Evolutionary conservation across 2,329 filamentous ascomycete genomes (phyloP), one percentile per base, ranked within the genome.

Genomic region (Uncinocarpus reesii): DNA sequence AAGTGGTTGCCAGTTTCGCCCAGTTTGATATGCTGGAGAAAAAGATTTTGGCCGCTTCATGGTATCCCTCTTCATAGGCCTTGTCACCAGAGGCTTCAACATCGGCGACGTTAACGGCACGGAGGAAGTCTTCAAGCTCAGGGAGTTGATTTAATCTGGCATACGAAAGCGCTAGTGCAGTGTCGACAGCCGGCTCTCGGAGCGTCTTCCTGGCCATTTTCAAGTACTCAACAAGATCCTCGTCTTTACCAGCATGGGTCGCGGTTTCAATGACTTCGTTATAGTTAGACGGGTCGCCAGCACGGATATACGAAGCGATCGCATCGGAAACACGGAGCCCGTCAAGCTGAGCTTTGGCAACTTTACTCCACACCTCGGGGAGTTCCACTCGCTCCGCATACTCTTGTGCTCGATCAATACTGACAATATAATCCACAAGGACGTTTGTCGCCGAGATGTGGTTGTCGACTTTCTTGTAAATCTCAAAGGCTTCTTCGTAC

Each of bases 1-100:
- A 79, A 8, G 92, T 98, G 8, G 92, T 96, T 11, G 92, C 89
- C 60, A 98, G 81, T 75, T 98, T 98, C 48, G 90, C 90, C 92
- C 92, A 98, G 78, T 98, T 98, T 47, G 92, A 98, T 65, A 98
- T 94, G 72, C 86, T 96, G 48, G 81, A 87, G 73, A 82, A 98
- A 78, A 96, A 98, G 62, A 98, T 96, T 79, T 98, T 98, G 56
- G 92, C 87, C 36, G 92, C 92, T 74, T 96, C 84, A 62, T 92
- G 90, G 62, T 86, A 82, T 52, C 90, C 90, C 70, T 98, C 92
- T 54, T 82, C 84, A 58, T 95, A 96, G 18, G 92, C 90, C 75
- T 95, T 95, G 76, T 98, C 92, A 74, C 92, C 92, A 51, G 88
- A 96, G 58, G 92, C 86, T 65, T 98, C 92, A 47, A 96, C 78